These are phyloP conservation scores for Pseudopediastrum boryanum DNA, from an alignment of 139 green algal species.

Conservation along the genomic window DNA sequence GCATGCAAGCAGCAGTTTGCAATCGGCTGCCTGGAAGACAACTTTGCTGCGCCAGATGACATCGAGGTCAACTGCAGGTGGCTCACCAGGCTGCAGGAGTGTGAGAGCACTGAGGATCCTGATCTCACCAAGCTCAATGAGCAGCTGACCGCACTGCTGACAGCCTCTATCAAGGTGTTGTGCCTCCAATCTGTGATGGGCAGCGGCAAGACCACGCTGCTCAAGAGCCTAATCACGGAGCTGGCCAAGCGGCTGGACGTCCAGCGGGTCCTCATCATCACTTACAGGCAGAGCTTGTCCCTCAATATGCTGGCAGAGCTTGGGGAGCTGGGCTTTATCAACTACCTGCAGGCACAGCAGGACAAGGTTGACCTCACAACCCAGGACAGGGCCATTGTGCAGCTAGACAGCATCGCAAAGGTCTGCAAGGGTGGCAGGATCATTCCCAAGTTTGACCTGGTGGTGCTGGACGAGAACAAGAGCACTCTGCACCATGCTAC, in stretches of 20 bases:
- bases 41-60: neutral
- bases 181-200: neutral
- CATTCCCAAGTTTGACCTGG: neutral
- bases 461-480: slow-evolving; percentile 15
- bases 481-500: slow-evolving; percentile 14
- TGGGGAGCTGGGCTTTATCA: neutral
- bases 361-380: neutral
- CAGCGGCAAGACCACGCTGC: neutral
- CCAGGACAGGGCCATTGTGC: neutral
- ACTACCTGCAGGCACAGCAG: neutral
- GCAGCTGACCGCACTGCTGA: neutral
- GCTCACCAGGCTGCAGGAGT: too few species aligned
- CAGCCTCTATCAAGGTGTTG: neutral
- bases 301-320: neutral
- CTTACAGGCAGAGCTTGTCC: neutral
- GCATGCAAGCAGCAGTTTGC: neutral
- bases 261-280: neutral
- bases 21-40: neutral
- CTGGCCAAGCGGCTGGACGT: neutral
- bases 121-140: too few species aligned
- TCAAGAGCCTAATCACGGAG: neutral
- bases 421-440: neutral
- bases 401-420: slow-evolving; percentile 8
- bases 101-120: too few species aligned
- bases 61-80: slow-evolving; percentile 1